A percentile compares a stretch with the other conserved stretches of the same genome.
These are phyloP conservation scores for Macrocybe gigantea DNA, from an alignment of 768 basidiomycete genomes.

Conservation along the genomic window DNA sequence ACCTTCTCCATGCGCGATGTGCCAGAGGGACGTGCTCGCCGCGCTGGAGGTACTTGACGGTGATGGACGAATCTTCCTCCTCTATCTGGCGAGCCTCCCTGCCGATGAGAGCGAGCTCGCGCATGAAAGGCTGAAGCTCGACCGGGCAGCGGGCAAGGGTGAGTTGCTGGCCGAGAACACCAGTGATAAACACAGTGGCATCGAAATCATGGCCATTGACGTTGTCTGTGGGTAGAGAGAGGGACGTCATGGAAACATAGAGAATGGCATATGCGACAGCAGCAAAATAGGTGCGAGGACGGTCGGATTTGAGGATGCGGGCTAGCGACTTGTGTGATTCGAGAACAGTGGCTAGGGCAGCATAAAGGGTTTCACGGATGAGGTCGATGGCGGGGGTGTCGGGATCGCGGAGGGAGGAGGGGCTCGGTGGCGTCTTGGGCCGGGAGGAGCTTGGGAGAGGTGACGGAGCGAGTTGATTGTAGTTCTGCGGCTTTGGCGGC, in stretches of 20 bases:
- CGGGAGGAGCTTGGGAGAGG: background rate
- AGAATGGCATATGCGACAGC: conserved; percentile 69
- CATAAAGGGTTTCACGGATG: conserved; percentile 86
- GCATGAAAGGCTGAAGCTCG: conserved; percentile 64
- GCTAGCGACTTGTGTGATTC: conserved; percentile 50
- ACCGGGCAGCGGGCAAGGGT: conserved; percentile 57
- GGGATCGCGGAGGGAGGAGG: conserved; percentile 21
- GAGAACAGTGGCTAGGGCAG: conserved; percentile 68
- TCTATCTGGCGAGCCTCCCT: conserved; percentile 40
- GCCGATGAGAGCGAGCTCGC: conserved; percentile 53
- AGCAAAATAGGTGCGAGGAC: conserved; percentile 73
- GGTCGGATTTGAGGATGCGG: conserved; percentile 51
- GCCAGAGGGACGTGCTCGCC: conserved; percentile 20
- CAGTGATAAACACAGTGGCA: conserved; percentile 44
- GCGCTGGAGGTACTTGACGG: conserved; percentile 36
- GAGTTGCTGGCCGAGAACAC: conserved; percentile 53
- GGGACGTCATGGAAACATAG: conserved; percentile 49
- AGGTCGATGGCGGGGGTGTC: conserved; percentile 63
- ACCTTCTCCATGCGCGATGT: conserved; percentile 54
- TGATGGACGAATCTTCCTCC: conserved; percentile 47
- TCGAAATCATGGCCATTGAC: no score
- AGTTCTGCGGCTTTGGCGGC: no score
- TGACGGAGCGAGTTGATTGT: background rate
- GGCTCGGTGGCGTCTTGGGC: no score
- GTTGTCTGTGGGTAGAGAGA: conserved; percentile 18